phyloP scores from a whole-genome alignment of 1,284 basidiomycete species.

The Peniophora sp. region DNA sequence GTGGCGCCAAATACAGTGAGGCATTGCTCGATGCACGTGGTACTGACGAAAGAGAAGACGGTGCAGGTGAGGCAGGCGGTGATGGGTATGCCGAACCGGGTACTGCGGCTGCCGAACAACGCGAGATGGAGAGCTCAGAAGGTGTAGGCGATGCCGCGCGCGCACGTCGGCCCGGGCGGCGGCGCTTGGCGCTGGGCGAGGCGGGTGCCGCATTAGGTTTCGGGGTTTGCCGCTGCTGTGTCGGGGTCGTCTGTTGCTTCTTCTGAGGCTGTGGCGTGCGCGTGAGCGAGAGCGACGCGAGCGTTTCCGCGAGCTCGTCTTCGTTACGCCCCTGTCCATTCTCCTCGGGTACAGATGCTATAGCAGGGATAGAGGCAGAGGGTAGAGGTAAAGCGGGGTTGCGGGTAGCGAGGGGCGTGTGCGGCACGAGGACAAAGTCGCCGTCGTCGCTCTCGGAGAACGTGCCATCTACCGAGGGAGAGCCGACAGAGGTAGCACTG shows the following conservation, averaged over 20 bases:
- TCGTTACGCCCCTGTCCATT: not conserved
- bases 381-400: constrained; percentile 5
- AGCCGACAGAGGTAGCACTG: not conserved
- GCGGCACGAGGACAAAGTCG: constrained; percentile 6
- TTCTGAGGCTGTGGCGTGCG: constrained; percentile 1
- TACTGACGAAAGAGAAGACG: not conserved
- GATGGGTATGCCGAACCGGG: constrained; percentile 4
- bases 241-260: constrained; percentile 2
- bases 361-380: not conserved
- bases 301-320: constrained; percentile 13
- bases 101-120: not conserved
- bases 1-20: constrained; percentile 3
- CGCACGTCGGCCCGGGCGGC: not conserved
- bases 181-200: not conserved
- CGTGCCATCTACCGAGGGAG: constrained; percentile 18
- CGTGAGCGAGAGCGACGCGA: constrained; percentile 17
- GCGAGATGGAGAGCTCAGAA: not conserved
- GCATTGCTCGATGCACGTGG: not conserved
- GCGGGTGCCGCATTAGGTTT: not conserved
- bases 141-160: not conserved
- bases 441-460: constrained; percentile 24
- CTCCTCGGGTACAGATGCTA: no score
- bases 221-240: not conserved
- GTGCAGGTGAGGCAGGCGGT: constrained; percentile 7
- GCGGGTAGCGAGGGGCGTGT: constrained; percentile 8